Percentiles rank a stretch among this genome's conserved stretches.
Evolutionary conservation across 441 rosid species (phyloP).

Genomic region (Aquilaria agallochum): DNA sequence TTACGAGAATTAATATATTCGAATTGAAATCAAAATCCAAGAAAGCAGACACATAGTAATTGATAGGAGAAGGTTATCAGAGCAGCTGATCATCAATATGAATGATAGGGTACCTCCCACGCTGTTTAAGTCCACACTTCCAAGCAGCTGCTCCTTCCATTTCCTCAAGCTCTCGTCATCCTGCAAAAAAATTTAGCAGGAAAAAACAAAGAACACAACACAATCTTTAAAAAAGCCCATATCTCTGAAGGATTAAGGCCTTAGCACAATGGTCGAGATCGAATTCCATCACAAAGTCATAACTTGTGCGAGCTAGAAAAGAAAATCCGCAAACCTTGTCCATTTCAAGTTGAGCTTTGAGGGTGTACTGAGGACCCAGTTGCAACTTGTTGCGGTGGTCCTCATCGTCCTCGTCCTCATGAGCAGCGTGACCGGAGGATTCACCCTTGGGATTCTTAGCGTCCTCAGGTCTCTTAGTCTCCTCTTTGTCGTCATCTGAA

Average conservation of each 20-base stretch:
- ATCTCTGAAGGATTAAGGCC: background rate
- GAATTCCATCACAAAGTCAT: too few species aligned
- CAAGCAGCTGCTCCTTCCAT: conserved; percentile 57
- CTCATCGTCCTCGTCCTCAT: conserved; percentile 37
- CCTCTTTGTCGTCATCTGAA: conserved; percentile 9
- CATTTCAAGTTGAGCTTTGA: conserved; percentile 47
- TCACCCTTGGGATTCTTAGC: conserved; percentile 23
- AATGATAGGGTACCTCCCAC: conserved; percentile 40
- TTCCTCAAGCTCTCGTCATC: conserved; percentile 58
- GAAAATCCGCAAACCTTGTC: conserved; percentile 34
- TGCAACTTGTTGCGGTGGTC: conserved; percentile 25
- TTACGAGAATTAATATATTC: too few species aligned
- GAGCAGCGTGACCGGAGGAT: conserved; percentile 22
- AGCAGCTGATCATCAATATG: background rate
- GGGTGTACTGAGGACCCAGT: conserved; percentile 47
- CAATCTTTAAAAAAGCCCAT: background rate
- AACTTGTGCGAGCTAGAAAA: background rate
- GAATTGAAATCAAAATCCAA: too few species aligned
- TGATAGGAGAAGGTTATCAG: too few species aligned
- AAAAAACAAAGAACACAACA: background rate
- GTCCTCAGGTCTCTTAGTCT: conserved; percentile 16
- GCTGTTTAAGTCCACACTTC: conserved; percentile 42
- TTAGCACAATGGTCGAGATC: background rate
- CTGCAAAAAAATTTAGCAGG: conserved; percentile 15
- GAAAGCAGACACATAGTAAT: too few species aligned